Base-by-base conservation (phyloP, 352 stramenopile genomes). In the Lagenidium sp. region DNA sequence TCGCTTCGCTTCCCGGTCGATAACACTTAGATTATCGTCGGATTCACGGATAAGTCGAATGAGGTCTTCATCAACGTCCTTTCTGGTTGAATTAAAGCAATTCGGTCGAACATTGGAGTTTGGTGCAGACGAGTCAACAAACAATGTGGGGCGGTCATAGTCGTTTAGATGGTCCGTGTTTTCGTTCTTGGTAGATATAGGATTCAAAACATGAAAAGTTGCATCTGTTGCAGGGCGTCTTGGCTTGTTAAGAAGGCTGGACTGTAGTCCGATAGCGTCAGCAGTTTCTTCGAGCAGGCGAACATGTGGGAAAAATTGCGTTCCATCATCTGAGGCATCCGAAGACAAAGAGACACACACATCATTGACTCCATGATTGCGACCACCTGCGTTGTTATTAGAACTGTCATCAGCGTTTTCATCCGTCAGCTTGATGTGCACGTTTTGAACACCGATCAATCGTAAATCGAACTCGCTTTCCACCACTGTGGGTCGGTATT, bases 11-110 rank as follows among this genome's bases (percentile, higher is more conserved):
- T 59, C 53, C 22, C 65, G 50, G 18, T 85, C 61, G 34, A 88
- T 63, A 7, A 88, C 72, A 45, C 72, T 88, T 6, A 88, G 60
- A n/a, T 75, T 84, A 44, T 85, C 76, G 22, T 88, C 73, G 2
- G 65, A 67, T 29, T 81, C 69, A 22, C 59, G 47, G 16, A 85
- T 62, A 4, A 88, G 46, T 16, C 52, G 47, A 19, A 75, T 36
- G 2, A 88, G 56, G 16, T 36, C 49, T 35, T 59, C 57, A 16
- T 63, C 53, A 20, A 37, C 40, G 23, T 60, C 45, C 11, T 34
- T 28, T 10, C 18, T 38, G 15, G 13, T 55, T 13, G 10, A 36
- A 16, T 28, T 29, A 13, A 16, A 47, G 38, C 34, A 32, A 32
- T 15, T 32, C 15, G 28, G 15, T 15, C 8, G 15, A 8, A 15